Evolutionary conservation across 192 early-diverging fungal genomes (phyloP), one percentile per base, ranked within the genome.

Genomic region (Coemansia sp.): DNA sequence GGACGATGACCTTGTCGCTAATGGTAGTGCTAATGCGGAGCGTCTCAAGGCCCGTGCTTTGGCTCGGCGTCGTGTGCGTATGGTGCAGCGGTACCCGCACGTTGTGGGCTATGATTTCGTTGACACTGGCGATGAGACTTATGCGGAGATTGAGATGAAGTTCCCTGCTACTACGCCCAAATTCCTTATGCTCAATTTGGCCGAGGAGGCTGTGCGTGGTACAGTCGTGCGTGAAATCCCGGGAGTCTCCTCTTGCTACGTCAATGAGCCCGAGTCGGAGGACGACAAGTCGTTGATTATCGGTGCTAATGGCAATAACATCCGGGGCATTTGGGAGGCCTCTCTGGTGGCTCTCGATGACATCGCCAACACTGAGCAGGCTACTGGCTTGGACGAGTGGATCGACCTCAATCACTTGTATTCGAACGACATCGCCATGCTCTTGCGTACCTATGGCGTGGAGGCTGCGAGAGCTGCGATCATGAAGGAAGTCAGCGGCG

Each of bases 351-450:
- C 77, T 4, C 74, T 84, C 8, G 72, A 88, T 10, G 76, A 70
- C 1, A 63, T 79, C 8, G 67, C 68, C 37, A 71, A 59, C 23
- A 47, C 71, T 33, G 71, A 72, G 3, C 42, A 75, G 61, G 14
- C 28, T 0, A 64, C 69, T 11, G 67, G 63, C n/a, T 75, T 82
- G 47, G 74, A 76, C 39, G 78, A 91, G 52, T 76, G 92, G 73
- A 88, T 98, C 60, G 95, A 99, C 68, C 83, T 98, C 61, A 87
- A 92, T 76, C 75, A 87, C 37, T 89, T 99, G 39, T 91, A 94
- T 73, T 96, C 96, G 62, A 99, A 98, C 87, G 96, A 98, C 69
- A 96, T 99, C 80, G 91, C 90, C n/a, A 95, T 94, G 13, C 89
- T 98, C 8, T 75, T 98, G 38, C 81, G 86, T 28, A 94, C 93